A percentile compares a stretch with the other conserved stretches of the same genome.
phyloP scores from a whole-genome alignment of 176 grass and related monocot genomes.

The Phragmites australis region DNA sequence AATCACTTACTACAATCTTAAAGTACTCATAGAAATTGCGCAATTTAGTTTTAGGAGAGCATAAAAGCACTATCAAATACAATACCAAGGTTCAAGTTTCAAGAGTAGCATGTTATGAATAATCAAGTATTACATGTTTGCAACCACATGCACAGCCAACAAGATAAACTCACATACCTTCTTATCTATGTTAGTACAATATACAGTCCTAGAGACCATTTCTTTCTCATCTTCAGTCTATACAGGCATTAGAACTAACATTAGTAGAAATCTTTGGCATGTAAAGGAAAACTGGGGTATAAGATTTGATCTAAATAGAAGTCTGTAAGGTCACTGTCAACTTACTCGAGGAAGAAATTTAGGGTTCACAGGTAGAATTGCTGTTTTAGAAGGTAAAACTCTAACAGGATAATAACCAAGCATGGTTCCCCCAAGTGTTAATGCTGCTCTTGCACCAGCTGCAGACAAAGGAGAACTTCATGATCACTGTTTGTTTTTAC shows the following conservation, averaged over 20 bases:
- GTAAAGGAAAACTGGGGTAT: background rate
- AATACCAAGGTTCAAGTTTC: background rate
- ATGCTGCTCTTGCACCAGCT: constrained; percentile 79
- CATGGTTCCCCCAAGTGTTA: constrained; percentile 68
- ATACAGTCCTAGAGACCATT: constrained; percentile 88
- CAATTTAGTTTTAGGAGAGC: background rate
- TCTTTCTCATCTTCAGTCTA: constrained; percentile 88
- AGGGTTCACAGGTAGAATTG: constrained; percentile 89
- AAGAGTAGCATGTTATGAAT: background rate
- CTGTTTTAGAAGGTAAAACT: constrained; percentile 93
- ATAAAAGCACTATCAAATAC: background rate
- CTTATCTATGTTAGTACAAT: constrained; percentile 99
- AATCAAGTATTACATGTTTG: background rate
- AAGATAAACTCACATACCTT: constrained; percentile 45
- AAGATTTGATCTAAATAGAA: background rate
- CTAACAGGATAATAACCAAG: constrained; percentile 85
- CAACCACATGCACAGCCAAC: background rate
- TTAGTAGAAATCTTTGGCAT: background rate
- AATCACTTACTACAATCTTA: background rate
- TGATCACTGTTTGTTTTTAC: constrained; percentile 10
- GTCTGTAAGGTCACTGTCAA: background rate
- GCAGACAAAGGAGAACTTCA: constrained; percentile 38
- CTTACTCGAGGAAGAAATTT: constrained; percentile 89
- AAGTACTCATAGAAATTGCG: background rate
- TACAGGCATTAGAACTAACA: constrained; percentile 5